phyloP scores from a whole-genome alignment of 225 moss, liverwort and hornwort species.

The Climacium dendroides region DNA sequence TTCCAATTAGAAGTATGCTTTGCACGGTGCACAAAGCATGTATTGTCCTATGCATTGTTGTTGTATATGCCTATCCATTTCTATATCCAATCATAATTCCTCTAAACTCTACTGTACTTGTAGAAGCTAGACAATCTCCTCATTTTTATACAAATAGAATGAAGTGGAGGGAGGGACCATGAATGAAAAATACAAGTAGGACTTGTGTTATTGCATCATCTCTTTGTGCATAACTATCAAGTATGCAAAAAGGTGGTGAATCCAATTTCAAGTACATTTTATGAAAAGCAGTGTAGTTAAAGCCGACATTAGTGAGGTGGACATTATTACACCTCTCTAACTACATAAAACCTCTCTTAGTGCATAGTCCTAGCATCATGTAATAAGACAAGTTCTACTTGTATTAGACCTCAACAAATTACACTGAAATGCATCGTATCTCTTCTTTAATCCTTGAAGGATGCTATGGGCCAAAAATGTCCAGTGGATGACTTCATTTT shows the following conservation, averaged over 20 bases:
- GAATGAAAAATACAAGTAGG: neutral
- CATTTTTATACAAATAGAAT: neutral
- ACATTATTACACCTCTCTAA: too few species aligned
- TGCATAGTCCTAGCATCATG: too few species aligned
- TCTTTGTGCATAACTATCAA: too few species aligned
- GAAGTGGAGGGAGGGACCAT: fast-evolving
- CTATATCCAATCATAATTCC: neutral
- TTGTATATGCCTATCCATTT: neutral
- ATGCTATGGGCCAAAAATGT: fast-evolving
- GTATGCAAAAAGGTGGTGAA: too few species aligned
- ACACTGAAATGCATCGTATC: neutral
- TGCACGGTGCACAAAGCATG: too few species aligned
- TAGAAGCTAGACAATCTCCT: neutral
- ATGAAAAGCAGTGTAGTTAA: too few species aligned
- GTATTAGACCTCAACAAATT: neutral
- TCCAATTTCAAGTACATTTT: too few species aligned
- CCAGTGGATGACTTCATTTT: fast-evolving
- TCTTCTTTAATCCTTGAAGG: neutral
- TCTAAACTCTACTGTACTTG: fast-evolving
- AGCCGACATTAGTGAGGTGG: too few species aligned
- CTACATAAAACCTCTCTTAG: too few species aligned
- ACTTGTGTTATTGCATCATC: too few species aligned
- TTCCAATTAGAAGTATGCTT: neutral
- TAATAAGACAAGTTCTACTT: too few species aligned
- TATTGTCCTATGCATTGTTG: neutral